Conservation (phyloP, 148 eudicot genomes). For the Fallopia convolvulus region DNA sequence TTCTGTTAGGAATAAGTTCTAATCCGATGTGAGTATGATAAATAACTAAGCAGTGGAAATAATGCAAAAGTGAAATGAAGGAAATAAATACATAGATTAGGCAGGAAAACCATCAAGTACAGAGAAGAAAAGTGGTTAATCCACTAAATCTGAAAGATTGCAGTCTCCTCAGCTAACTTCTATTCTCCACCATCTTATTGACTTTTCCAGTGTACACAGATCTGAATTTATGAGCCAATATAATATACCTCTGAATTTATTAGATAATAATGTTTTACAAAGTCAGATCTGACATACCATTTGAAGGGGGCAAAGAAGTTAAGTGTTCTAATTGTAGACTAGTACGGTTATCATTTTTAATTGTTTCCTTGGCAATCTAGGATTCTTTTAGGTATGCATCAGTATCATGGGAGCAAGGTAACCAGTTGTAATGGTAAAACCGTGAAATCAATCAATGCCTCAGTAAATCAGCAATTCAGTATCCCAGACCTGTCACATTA, state of each 20-base stretch:
- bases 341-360: not conserved
- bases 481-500: not conserved
- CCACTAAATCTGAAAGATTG: not conserved
- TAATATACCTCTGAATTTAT: not conserved
- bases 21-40: not conserved
- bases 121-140: not conserved
- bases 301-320: not conserved
- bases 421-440: not conserved
- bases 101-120: not conserved
- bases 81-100: not conserved
- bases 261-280: not conserved
- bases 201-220: not conserved
- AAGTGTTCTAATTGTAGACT: not conserved
- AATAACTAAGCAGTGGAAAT: not conserved
- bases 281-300: not conserved
- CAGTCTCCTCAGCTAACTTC: not conserved
- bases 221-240: not conserved
- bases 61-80: not conserved
- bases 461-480: not conserved
- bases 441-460: constrained; percentile 1
- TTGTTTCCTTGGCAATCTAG: not conserved
- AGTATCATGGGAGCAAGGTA: not conserved
- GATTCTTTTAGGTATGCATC: constrained; percentile 1
- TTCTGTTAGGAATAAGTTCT: not conserved
- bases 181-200: not conserved